Base-by-base conservation (phyloP, 129 eudicot species). In the Calendula officinalis region DNA sequence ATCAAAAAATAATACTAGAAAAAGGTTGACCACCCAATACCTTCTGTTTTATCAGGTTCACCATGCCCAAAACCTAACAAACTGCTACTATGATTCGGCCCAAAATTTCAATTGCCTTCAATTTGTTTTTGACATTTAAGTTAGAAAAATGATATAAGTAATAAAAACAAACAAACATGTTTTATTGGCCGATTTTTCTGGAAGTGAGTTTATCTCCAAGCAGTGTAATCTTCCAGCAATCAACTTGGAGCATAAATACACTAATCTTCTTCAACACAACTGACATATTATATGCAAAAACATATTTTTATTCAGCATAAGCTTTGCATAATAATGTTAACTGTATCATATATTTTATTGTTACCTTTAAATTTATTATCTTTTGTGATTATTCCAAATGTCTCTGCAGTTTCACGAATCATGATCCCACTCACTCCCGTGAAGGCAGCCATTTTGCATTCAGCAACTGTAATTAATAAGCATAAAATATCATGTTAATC, bases 151-250 rank as follows among this genome's bases (percentile, higher is more conserved):
- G 27, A 43, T 8, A 22, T n/a, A 16, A 16, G 2, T 15, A 46
- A 45, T 63, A 45, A 30, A 8, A 34, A 32, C 15, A 2, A 22
- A 64, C 5, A 7, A 47, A 47, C 35, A 53, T 34, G 44, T 36
- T 14, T 64, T 82, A 89, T 37, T 83, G 75, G 41, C 75, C 85
- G 38, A 80, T 39, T 43, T 75, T 80, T 75, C 97, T 77, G 5
- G 95, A 84, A 40, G 72, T 72, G 58, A 78, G 72, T 69, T 82
- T 84, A 69, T 91, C 94, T 57, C 97, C 97, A 38, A 64, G 84
- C 46, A 91, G 62, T n/a, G 98, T 87, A 56, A 91, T 69, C 80
- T 85, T 91, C 98, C 98, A 91, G 86, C 84, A 67, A 74, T 84
- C 90, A 62, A 78, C 90, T 80, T 87, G 96, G 33, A 91, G 75